phyloP scores from a whole-genome alignment of 2,329 filamentous ascomycete genomes.

The Ascochyta pisi region DNA sequence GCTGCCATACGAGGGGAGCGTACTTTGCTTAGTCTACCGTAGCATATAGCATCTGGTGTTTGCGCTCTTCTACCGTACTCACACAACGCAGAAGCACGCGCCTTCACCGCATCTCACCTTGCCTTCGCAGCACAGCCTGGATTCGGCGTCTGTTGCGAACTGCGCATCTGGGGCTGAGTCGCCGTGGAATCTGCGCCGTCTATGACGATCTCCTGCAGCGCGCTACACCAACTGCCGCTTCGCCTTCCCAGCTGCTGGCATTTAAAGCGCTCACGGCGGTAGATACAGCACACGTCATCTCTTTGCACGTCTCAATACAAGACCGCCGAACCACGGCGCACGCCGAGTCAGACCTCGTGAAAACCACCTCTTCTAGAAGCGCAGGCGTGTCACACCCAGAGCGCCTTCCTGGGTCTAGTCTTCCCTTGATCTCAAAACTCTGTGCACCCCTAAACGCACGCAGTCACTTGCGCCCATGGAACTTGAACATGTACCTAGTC shows the following conservation, averaged over 20 bases:
- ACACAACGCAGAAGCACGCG: neutral
- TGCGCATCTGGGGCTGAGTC: conserved; percentile 10
- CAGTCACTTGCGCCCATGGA: too few species aligned
- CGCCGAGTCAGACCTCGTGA: neutral
- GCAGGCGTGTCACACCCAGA: too few species aligned
- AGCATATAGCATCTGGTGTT: too few species aligned
- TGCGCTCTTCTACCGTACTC: too few species aligned
- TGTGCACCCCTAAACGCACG: neutral
- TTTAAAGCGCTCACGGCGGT: conserved; percentile 1
- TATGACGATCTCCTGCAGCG: conserved; percentile 31
- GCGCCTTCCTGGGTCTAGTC: too few species aligned
- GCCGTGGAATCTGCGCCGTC: conserved; percentile 16
- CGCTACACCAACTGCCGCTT: conserved; percentile 17
- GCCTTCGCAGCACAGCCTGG: conserved; percentile 11
- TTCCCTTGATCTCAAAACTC: neutral
- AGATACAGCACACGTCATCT: conserved; percentile 9
- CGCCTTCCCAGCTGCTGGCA: conserved; percentile 2
- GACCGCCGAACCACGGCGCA: too few species aligned
- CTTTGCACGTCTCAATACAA: neutral
- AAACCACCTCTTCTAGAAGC: neutral
- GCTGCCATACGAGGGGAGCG: neutral
- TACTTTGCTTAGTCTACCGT: neutral
- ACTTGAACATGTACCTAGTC: too few species aligned
- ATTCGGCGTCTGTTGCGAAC: conserved; percentile 8
- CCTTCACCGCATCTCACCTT: conserved; percentile 16